Conservation (phyloP, 1,284 basidiomycete genomes). For the Ganoderma sinense region DNA sequence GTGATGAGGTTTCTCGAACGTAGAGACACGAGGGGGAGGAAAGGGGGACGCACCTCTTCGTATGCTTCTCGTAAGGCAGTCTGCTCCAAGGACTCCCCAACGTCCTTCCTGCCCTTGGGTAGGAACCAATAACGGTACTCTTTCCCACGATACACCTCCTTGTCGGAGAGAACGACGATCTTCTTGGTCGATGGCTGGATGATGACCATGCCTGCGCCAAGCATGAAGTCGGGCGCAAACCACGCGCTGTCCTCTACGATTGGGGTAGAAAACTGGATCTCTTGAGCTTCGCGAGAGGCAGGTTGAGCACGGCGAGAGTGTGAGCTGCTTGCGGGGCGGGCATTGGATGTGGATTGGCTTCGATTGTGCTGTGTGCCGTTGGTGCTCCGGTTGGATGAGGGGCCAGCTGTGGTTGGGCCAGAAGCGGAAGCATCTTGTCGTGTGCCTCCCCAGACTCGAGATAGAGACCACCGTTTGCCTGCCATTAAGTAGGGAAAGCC, state of each 20-base stretch:
- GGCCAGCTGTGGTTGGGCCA: not conserved
- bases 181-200: slow-evolving; percentile 54
- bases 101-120: slow-evolving; percentile 69
- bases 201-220: slow-evolving; percentile 68
- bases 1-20: not conserved
- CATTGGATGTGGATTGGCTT: not conserved
- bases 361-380: not conserved
- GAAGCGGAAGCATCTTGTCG: not conserved
- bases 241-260: slow-evolving; percentile 51
- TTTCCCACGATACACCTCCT: slow-evolving; percentile 25
- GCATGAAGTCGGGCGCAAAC: slow-evolving; percentile 56
- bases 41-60: slow-evolving; percentile 57
- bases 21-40: not conserved
- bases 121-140: slow-evolving; percentile 52
- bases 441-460: not conserved
- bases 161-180: slow-evolving; percentile 49
- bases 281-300: not conserved
- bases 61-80: slow-evolving; percentile 68
- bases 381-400: not conserved
- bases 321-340: not conserved
- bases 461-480: not conserved
- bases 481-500: not conserved
- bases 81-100: slow-evolving; percentile 64
- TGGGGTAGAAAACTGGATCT: slow-evolving; percentile 31
- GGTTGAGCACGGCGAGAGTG: not conserved